Percentiles rank a stretch among this genome's conserved stretches.
phyloP scores from a whole-genome alignment of 108 stramenopile genomes.

The Pseudonitzschia pungens region DNA sequence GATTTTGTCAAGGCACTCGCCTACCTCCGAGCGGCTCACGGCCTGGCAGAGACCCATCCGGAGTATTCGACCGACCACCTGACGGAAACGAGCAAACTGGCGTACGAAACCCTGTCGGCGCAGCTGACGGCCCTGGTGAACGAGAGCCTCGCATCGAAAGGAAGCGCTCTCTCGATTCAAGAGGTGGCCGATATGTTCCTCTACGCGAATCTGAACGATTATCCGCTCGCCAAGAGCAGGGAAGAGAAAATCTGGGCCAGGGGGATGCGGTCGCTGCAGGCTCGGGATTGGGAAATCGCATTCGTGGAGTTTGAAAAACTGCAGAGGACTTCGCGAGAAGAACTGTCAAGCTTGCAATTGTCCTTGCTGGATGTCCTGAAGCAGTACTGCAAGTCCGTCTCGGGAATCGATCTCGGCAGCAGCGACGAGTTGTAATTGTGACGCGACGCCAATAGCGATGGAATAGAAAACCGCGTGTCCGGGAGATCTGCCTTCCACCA shows the following conservation, averaged over 20 bases:
- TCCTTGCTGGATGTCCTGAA: neutral
- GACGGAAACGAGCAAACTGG: neutral
- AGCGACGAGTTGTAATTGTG: too few relatives aligned
- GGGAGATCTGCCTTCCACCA: too few relatives aligned
- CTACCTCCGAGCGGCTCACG: slow-evolving; percentile 29
- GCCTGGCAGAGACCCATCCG: slow-evolving; percentile 24
- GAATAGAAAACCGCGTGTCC: too few relatives aligned
- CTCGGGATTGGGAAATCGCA: slow-evolving; percentile 1
- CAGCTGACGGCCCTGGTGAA: neutral
- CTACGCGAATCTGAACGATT: slow-evolving; percentile 20
- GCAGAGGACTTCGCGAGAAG: neutral
- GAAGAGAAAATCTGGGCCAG: slow-evolving; percentile 3
- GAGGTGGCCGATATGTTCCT: slow-evolving; percentile 20
- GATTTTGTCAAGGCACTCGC: slow-evolving; percentile 34
- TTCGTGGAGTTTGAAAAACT: neutral
- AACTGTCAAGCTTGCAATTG: slow-evolving; percentile 3
- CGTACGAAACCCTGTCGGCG: slow-evolving; percentile 9
- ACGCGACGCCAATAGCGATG: too few relatives aligned
- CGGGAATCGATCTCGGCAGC: neutral
- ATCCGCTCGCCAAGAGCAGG: slow-evolving; percentile 6
- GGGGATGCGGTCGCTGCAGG: slow-evolving; percentile 6
- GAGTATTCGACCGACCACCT: neutral
- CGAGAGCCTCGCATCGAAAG: neutral
- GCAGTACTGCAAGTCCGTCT: neutral
- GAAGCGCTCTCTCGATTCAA: slow-evolving; percentile 3